Base-by-base conservation (phyloP, 2,329 filamentous ascomycete genomes). In the Chrysosporium queenslandicum region DNA sequence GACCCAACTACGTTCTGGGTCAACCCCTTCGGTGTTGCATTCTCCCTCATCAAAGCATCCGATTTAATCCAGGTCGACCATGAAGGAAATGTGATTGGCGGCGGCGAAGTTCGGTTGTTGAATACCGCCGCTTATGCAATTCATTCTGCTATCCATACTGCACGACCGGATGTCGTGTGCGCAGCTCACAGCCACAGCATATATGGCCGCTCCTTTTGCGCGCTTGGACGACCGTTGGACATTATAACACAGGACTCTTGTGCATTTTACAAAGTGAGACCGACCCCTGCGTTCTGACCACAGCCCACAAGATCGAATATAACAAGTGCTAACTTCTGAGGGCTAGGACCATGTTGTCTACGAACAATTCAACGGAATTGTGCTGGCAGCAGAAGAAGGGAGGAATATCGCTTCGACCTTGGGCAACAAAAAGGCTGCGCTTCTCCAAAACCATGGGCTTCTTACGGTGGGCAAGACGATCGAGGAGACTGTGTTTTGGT, bases 1-100 rank as follows among this genome's bases (percentile, higher is more conserved):
- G 74, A 81, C 36, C 76, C 77, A 0, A 65, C 70, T 4, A 78
- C 74, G 0, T 83, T 83, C 67, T 83, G 80, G 81, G 79, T 85
- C 3, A 85, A 85, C 58, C 82, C 81, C 0, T 81, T 84, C 52
- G 57, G 80, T 9, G 73, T 79, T 1, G 74, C 78, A 2, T 85
- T 83, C 66, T 77, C 76, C 4, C 68, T 80, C 50, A 77, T 86
- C 40, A 82, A 79, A 53, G 74, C 76, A 0, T 82, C 79, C 0
- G 81, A 86, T 57, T 72, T 87, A n/a, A 84, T 86, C 50, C 78
- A 77, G 14, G 82, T 86, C 1, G 74, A 83, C 58, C 72, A 79
- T 47, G 64, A 75, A 0, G 83, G 83, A 1, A 68, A 78, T 21
- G 75, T 86, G 21, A 76, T 86, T 29, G 82, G 79, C 9, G 82